Evolutionary conservation across 2,329 filamentous ascomycete species (phyloP).

Genomic region (Colletotrichum liriopes): DNA sequence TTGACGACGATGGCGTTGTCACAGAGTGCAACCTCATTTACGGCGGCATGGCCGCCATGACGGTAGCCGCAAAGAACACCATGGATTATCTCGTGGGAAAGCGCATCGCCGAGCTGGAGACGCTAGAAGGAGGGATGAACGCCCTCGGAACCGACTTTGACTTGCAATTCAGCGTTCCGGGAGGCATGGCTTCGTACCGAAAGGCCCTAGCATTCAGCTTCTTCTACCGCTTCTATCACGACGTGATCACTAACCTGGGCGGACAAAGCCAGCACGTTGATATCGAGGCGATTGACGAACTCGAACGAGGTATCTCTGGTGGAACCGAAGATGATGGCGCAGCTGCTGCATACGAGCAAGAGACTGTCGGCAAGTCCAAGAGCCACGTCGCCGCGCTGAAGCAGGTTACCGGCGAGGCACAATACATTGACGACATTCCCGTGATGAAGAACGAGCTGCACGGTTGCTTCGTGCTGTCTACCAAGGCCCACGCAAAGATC

Average conservation of each 20-base stretch:
- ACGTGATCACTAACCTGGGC: slow-evolving; percentile 78
- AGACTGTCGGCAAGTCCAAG: slow-evolving; percentile 87
- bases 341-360: slow-evolving; percentile 84
- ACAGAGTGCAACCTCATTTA: slow-evolving; percentile 87
- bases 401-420: slow-evolving; percentile 93
- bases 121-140: slow-evolving; percentile 90
- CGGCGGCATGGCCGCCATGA: slow-evolving; percentile 95
- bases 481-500: slow-evolving; percentile 90
- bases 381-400: slow-evolving; percentile 93
- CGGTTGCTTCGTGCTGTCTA: slow-evolving; percentile 89
- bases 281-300: slow-evolving; percentile 83
- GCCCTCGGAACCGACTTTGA: slow-evolving; percentile 93
- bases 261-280: slow-evolving; percentile 69
- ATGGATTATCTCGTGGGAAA: slow-evolving; percentile 83
- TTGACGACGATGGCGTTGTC: slow-evolving; percentile 80
- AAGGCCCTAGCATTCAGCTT: slow-evolving; percentile 93
- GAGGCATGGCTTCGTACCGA: slow-evolving; percentile 97
- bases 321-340: slow-evolving; percentile 85
- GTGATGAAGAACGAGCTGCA: slow-evolving; percentile 89
- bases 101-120: slow-evolving; percentile 84
- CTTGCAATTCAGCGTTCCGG: slow-evolving; percentile 90
- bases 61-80: slow-evolving; percentile 86
- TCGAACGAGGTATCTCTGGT: slow-evolving; percentile 86
- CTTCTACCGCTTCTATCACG: slow-evolving; percentile 98
- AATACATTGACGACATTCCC: slow-evolving; percentile 97